Evolutionary conservation across 2,329 filamentous ascomycete species (phyloP).

Genomic region (Trichoderma arundinaceum): DNA sequence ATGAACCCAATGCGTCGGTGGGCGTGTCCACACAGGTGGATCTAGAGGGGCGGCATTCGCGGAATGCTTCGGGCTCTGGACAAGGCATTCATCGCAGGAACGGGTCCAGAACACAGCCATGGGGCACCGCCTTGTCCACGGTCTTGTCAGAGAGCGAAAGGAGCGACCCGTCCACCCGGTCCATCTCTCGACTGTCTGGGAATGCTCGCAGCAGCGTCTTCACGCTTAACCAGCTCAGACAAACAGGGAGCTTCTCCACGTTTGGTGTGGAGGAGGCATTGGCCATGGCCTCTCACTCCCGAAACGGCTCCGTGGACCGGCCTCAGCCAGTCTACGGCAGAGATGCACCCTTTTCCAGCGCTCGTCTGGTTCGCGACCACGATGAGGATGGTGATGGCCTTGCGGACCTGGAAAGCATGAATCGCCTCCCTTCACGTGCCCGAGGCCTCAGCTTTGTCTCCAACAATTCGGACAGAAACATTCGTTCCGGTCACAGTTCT

Average conservation of each 20-base stretch:
- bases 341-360: conserved; percentile 44
- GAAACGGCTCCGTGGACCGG: conserved; percentile 55
- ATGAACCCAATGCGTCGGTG: conserved; percentile 36
- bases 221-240: conserved; percentile 57
- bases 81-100: conserved; percentile 18
- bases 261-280: conserved; percentile 50
- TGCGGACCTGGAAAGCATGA: conserved; percentile 61
- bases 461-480: conserved; percentile 55
- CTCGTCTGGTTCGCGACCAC: conserved; percentile 59
- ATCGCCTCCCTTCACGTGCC: conserved; percentile 59
- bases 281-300: conserved; percentile 47
- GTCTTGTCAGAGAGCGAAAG: conserved; percentile 67
- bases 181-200: conserved; percentile 52
- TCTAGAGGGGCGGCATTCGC: conserved; percentile 35
- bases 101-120: conserved; percentile 53
- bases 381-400: conserved; percentile 70
- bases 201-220: conserved; percentile 58
- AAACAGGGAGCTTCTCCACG: conserved; percentile 64
- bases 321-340: conserved; percentile 53
- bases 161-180: conserved; percentile 56
- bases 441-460: conserved; percentile 59
- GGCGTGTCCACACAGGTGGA: conserved; percentile 34
- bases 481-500: conserved; percentile 59
- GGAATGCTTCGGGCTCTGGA: conserved; percentile 23
- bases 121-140: conserved; percentile 68